These are phyloP conservation scores for Ophiostoma triangulosporum DNA, from an alignment of 2,329 filamentous ascomycete genomes.

Conservation along the genomic window DNA sequence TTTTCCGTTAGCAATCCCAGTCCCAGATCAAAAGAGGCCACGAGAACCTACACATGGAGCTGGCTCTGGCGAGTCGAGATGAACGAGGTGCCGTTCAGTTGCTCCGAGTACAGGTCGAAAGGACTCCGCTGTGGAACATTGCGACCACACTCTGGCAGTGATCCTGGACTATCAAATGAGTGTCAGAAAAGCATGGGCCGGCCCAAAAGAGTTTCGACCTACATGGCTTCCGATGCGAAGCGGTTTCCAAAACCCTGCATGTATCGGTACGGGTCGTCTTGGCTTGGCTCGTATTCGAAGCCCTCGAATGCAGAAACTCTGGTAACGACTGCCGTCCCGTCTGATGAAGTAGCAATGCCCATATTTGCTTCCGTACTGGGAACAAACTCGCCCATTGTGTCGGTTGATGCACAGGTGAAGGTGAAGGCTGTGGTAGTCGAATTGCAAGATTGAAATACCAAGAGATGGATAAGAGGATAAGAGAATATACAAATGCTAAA, in stretches of 20 bases:
- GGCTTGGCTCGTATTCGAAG: not conserved
- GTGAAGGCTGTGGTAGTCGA: too few species aligned
- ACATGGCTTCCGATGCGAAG: slow-evolving; percentile 32
- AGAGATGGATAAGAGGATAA: not conserved
- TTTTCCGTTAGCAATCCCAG: not conserved
- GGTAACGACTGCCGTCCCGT: not conserved
- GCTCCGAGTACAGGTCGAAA: slow-evolving; percentile 31
- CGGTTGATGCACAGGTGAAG: too few species aligned
- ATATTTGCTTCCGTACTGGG: not conserved
- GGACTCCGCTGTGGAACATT: slow-evolving; percentile 31
- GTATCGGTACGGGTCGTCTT: slow-evolving; percentile 34
- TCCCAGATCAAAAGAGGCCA: too few species aligned
- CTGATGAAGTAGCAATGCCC: not conserved
- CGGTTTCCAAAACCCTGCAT: slow-evolving; percentile 42
- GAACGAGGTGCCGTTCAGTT: slow-evolving; percentile 31
- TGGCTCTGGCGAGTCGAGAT: slow-evolving; percentile 18
- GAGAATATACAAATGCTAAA: not conserved
- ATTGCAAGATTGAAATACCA: too few species aligned
- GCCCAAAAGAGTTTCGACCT: not conserved
- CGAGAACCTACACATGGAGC: slow-evolving; percentile 23
- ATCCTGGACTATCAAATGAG: slow-evolving; percentile 20
- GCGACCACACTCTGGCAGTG: slow-evolving; percentile 27
- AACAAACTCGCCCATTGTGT: not conserved
- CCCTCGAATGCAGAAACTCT: not conserved
- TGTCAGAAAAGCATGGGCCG: not conserved